Evolutionary conservation across 2,329 filamentous ascomycete species (phyloP), one percentile per base, ranked within the genome.

Genomic region (Ascochyta rabiei): DNA sequence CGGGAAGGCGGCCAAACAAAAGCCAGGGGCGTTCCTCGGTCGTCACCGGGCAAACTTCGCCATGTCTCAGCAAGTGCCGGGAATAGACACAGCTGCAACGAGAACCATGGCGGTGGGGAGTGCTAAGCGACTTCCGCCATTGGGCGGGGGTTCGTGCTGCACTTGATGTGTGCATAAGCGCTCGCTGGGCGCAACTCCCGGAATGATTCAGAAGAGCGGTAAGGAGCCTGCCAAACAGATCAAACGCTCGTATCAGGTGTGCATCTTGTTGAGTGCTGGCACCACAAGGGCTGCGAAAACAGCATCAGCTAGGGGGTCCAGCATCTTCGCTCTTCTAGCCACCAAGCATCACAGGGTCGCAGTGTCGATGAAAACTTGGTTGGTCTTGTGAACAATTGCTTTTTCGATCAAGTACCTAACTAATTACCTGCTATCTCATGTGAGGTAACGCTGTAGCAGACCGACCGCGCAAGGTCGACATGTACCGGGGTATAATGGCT

Each of bases 191-290:
- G 59, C 51, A 55, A 42, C 55, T 52, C 51, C 53, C 45, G 54
- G 56, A 60, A 66, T 70, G 68, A 70, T 73, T 72, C 71, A 72
- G 66, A 74, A 74, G 64, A 72, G 72, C 72, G 72, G 72, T 75
- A 72, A 71, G 60, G 58, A 49, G 48, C 49, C 55, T 67, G 56
- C 68, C 63, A 66, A 61, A 64, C 63, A 63, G 54, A 59, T 56
- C 63, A 45, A 34, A 56, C 57, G 55, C 39, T 59, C 60, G 56
- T 58, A 63, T 61, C 62, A 64, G 24, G 24, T 30, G 35, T 49
- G 35, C 52, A 45, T 46, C 2, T 53, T 42, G 48, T 52, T 49
- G 49, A 49, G 35, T 37, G 10, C 35, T 38, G 33, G 45, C 23
- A 38, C 31, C 30, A 31, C 45, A n/a, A 41, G 16, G 19, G 40